phyloP scores from a whole-genome alignment of 768 basidiomycete species.

The Leccinum olivaceopallidum region DNA sequence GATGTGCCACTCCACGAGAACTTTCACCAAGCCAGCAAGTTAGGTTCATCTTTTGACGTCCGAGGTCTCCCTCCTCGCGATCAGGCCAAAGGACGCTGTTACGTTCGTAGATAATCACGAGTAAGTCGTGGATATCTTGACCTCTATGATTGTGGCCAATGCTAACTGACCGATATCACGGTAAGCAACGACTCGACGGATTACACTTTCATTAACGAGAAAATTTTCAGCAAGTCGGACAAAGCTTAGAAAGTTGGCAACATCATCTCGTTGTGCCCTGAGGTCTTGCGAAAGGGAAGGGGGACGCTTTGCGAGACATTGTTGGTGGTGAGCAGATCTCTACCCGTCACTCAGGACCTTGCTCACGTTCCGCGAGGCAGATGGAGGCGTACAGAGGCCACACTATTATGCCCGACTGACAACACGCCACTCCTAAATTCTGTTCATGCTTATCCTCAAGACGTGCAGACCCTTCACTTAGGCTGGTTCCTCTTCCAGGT shows the following conservation, averaged over 20 bases:
- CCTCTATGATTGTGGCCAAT: neutral
- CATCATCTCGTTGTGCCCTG: no score
- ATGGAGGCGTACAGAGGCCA: no score
- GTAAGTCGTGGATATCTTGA: slow-evolving; percentile 42
- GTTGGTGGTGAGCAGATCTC: no score
- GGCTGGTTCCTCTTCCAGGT: no score
- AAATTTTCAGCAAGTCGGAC: slow-evolving; percentile 56
- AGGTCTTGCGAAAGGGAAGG: no score
- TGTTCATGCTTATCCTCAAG: no score
- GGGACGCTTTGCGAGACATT: no score
- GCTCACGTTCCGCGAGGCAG: no score
- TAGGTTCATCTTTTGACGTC: slow-evolving; percentile 71
- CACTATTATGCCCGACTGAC: no score
- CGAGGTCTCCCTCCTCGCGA: slow-evolving; percentile 64
- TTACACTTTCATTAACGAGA: slow-evolving; percentile 4
- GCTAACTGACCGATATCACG: slow-evolving; percentile 46
- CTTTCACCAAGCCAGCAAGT: slow-evolving; percentile 74
- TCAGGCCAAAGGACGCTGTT: slow-evolving; percentile 77
- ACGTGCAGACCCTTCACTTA: no score
- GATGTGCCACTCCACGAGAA: slow-evolving; percentile 90
- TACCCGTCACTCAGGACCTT: no score
- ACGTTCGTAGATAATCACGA: slow-evolving; percentile 93
- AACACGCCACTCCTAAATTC: no score
- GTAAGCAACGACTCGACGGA: slow-evolving; percentile 44
- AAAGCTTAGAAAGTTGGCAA: slow-evolving; percentile 76